phyloP scores from a whole-genome alignment of 169 alveolate genomes.

The Plasmodium fragile region DNA sequence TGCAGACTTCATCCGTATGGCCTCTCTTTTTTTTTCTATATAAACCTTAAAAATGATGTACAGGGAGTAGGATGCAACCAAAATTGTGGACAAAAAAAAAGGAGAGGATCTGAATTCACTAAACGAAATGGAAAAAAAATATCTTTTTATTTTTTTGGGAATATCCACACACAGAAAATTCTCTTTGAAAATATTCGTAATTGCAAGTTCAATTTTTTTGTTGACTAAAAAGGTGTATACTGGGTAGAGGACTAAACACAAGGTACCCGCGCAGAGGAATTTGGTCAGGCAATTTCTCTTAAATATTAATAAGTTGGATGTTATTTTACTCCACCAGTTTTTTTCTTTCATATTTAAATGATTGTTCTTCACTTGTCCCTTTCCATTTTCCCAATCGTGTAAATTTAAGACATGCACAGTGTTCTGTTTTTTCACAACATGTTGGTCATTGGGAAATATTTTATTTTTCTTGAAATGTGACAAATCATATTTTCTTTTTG shows the following conservation, averaged over 20 bases:
- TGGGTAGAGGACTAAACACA: conserved; percentile 53
- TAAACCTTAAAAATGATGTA: conserved; percentile 73
- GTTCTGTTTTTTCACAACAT: conserved; percentile 28
- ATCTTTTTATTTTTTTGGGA: conserved; percentile 19
- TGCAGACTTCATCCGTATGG: conserved; percentile 68
- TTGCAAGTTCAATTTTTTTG: conserved; percentile 35
- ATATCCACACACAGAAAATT: conserved; percentile 20
- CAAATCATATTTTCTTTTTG: conserved; percentile 25
- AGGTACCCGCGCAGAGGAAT: conserved; percentile 27
- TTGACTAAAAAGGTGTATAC: conserved; percentile 27
- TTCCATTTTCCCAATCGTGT: conserved; percentile 49
- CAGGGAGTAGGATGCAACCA: conserved; percentile 70
- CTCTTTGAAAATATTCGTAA: conserved; percentile 42
- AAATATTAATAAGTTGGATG: conserved; percentile 14
- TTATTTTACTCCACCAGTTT: conserved; percentile 13
- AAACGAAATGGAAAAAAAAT: conserved; percentile 25
- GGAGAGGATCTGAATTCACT: conserved; percentile 69
- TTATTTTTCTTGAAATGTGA: conserved; percentile 34
- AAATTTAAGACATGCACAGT: conserved; percentile 23
- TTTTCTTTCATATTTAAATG: conserved; percentile 25
- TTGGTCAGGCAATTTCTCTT: conserved; percentile 34
- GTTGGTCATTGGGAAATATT: conserved; percentile 13
- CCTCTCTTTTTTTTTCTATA: conserved; percentile 75
- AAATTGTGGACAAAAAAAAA: conserved; percentile 59
- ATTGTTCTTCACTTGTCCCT: conserved; percentile 19